A percentile compares a stretch with the other conserved stretches of the same genome.
Conservation (phyloP, 352 stramenopile species). For the Globisporangium cylindrosporum region DNA sequence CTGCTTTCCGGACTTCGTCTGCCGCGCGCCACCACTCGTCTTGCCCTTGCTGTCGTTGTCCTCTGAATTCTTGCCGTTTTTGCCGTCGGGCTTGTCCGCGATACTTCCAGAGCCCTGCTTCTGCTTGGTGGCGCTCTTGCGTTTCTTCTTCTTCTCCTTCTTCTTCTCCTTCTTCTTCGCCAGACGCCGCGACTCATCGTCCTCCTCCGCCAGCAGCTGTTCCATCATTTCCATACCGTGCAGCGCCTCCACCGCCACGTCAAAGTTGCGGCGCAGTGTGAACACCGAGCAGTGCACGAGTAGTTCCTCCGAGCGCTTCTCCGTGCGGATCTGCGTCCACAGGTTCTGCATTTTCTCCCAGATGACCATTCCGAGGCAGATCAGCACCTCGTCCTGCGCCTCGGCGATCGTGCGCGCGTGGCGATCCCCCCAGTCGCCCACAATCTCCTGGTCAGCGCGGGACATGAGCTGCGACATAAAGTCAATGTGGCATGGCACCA, state of each 20-base stretch:
- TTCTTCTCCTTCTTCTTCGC: constrained; percentile 87
- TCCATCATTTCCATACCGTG: constrained; percentile 89
- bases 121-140: constrained; percentile 72
- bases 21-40: constrained; percentile 9
- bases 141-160: constrained; percentile 90
- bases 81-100: constrained; percentile 18
- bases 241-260: constrained; percentile 77
- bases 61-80: constrained; percentile 24
- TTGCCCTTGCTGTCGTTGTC: constrained; percentile 28
- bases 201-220: constrained; percentile 78
- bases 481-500: constrained; percentile 82
- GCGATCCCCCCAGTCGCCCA: constrained; percentile 79
- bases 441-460: constrained; percentile 77
- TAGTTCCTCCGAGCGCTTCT: constrained; percentile 78
- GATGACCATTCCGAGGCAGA: constrained; percentile 85
- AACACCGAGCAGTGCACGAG: constrained; percentile 76
- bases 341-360: constrained; percentile 87
- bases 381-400: constrained; percentile 84
- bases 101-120: constrained; percentile 32
- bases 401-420: constrained; percentile 83
- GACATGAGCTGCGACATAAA: constrained; percentile 86
- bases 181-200: constrained; percentile 70
- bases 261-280: constrained; percentile 78
- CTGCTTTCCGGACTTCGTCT: constrained; percentile 24
- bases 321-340: constrained; percentile 72